Conservation (phyloP, 768 basidiomycete species). For the Termitomyces sp. region DNA sequence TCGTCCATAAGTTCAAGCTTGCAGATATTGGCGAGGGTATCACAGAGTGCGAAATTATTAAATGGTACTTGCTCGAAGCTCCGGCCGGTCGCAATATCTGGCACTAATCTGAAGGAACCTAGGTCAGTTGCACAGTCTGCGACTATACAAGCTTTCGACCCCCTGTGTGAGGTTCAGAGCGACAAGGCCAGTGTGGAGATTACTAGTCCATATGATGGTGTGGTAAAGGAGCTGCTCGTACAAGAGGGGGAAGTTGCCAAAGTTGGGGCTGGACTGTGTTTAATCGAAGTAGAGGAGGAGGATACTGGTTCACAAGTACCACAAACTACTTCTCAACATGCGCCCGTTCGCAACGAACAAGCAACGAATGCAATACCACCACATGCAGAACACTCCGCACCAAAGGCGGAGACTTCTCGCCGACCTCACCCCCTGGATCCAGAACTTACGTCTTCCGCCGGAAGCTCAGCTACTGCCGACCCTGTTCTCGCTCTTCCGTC, state of each 20-base stretch:
- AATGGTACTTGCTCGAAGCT: constrained; percentile 53
- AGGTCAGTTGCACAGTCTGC: constrained; percentile 62
- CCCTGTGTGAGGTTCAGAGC: constrained; percentile 80
- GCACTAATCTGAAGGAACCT: constrained; percentile 1
- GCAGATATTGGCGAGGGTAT: constrained; percentile 91
- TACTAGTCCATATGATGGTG: constrained; percentile 79
- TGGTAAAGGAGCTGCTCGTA: constrained; percentile 67
- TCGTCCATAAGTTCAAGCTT: constrained; percentile 61
- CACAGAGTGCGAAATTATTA: constrained; percentile 85
- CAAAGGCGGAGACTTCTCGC: constrained; percentile 12
- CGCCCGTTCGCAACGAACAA: constrained; percentile 14
- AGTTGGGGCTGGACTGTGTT: constrained; percentile 72
- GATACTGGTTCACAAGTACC: constrained; percentile 6
- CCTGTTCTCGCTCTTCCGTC: constrained; percentile 66
- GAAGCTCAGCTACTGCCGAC: constrained; percentile 18
- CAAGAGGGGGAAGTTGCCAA: constrained; percentile 81
- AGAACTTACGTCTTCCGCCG: constrained; percentile 21
- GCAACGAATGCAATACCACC: constrained; percentile 9
- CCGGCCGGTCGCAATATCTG: constrained; percentile 21
- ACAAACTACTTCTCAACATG: constrained; percentile 13
- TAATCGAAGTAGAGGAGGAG: constrained; percentile 78
- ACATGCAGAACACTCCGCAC: constrained; percentile 2
- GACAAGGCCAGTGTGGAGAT: constrained; percentile 93
- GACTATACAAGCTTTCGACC: constrained; percentile 59
- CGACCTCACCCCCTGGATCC: constrained; percentile 65